Evolutionary conservation across 352 stramenopile species (phyloP), one percentile per base, ranked within the genome.

Genomic region (Globisporangium abappressorium): DNA sequence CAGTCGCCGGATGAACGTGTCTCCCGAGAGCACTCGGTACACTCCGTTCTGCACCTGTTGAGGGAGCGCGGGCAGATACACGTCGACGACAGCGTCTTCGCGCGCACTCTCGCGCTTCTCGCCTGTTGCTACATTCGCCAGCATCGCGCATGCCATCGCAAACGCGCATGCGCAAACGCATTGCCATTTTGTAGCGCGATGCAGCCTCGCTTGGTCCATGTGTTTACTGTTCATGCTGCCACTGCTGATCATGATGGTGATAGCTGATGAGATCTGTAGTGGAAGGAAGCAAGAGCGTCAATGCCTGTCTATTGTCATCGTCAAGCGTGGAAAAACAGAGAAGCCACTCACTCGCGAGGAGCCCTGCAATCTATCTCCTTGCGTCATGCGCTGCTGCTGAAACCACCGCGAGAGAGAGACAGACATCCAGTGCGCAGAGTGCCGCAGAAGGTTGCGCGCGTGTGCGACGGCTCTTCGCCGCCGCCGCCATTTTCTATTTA

Each of bases 1-100:
- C 6, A 85, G 53, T 3, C 76, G 64, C 58, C 76, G 78, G 34
- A 76, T 58, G 68, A 74, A 89, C 53, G 68, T 15, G 15, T 55
- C 49, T 22, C 68, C 46, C 12, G 62, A 64, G 22, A 72, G 36
- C 47, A 64, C 66, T 22, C 63, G 66, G 67, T 82, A 82, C 54
- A 43, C 63, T 18, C 77, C 75, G 36, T 79, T 73, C 57, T 82
- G 72, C 38, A 74, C 65, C 56, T 80, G 70, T 8, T 28, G 68
- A 3, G 75, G 70, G 1, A 82, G 62, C 6, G 64, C 65, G 4
- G 20, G 22, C 55, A 82, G 51, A 11, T 43, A 22, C 20, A 82
- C 68, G 56, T 74, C 51, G 18, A 82, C 75, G 14, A 79, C 68
- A 15, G 53, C 68, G 30, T 60, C 47, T 30, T 53, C 34, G 11